Base-by-base conservation (phyloP, 2,329 filamentous ascomycete genomes). In the Calonectria crousiana region DNA sequence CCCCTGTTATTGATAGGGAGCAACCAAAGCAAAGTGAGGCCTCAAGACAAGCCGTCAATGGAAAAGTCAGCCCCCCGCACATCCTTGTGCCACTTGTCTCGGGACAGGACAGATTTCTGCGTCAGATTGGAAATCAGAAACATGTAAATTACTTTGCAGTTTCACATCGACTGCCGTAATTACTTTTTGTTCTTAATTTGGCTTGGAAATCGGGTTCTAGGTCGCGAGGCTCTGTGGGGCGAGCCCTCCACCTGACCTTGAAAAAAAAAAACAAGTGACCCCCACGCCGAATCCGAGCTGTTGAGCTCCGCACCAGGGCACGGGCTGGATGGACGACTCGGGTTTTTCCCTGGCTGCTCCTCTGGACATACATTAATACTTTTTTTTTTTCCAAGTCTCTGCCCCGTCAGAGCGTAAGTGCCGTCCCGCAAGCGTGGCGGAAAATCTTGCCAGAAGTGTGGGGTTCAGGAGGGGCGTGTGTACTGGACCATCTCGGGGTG, bases 151-250 rank as follows among this genome's bases (percentile, higher is more conserved):
- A 41, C 41, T 62, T 70, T 34, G 47, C 41, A 11, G 34, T 52
- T 69, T 73, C 58, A 69, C 53, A 44, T 67, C 71, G 41, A 66
- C 38, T 26, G 56, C 36, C 28, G 56, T 65, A 64, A 53, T 64
- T 64, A 41, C 44, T 60, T 38, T 51, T 62, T 44, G 23, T 58
- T 34, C 49, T 38, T 69, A 30, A 47, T 26, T 64, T n/a, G 38
- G 11, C 38, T 32, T 38, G 26, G 64, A 51, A 51, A 58, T 44
- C 62, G 49, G 53, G 67, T 18, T 38, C 67, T 51, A 41, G 60
- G 67, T 70, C 71, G 60, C 41, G 58, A 51, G 60, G 60, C 67
- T 69, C 71, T 52, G 71, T 73, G 71, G 71, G 67, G 71, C 67
- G 49, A 41, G 49, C 44, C 60, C 64, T 70, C 67, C 71, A 28